phyloP scores from a whole-genome alignment of 2,329 filamentous ascomycete species.

The Colletotrichum theobromicola region DNA sequence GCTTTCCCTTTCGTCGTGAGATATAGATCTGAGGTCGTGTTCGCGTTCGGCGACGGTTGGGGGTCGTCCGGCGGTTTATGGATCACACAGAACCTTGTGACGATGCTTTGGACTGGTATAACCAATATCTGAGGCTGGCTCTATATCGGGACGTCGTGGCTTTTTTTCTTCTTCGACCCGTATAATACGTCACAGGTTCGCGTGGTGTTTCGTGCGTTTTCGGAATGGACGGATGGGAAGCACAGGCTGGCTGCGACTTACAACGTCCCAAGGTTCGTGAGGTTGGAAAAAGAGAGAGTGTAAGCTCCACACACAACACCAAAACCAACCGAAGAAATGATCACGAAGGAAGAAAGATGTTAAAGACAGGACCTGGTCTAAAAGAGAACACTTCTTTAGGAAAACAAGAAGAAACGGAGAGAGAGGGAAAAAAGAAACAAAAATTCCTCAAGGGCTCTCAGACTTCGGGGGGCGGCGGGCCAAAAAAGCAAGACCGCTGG shows the following conservation, averaged over 20 bases:
- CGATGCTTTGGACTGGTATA: background rate
- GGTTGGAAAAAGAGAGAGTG: background rate
- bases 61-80: background rate
- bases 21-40: background rate
- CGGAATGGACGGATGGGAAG: background rate
- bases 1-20: background rate
- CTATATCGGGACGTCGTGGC: background rate
- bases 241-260: conserved; percentile 9
- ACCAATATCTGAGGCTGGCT: background rate
- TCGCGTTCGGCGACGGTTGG: background rate
- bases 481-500: background rate
- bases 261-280: background rate
- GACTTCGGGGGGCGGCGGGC: background rate
- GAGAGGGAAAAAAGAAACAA: background rate
- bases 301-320: background rate
- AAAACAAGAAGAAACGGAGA: background rate
- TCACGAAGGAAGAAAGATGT: too few relatives aligned
- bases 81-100: background rate
- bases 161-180: background rate
- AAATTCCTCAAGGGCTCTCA: background rate
- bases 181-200: background rate
- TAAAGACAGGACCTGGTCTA: too few relatives aligned
- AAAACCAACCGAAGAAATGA: too few relatives aligned
- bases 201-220: background rate
- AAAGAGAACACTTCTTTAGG: background rate